Evolutionary conservation across 768 basidiomycete genomes (phyloP).

Genomic region (Leucosporidium creatinivorum): DNA sequence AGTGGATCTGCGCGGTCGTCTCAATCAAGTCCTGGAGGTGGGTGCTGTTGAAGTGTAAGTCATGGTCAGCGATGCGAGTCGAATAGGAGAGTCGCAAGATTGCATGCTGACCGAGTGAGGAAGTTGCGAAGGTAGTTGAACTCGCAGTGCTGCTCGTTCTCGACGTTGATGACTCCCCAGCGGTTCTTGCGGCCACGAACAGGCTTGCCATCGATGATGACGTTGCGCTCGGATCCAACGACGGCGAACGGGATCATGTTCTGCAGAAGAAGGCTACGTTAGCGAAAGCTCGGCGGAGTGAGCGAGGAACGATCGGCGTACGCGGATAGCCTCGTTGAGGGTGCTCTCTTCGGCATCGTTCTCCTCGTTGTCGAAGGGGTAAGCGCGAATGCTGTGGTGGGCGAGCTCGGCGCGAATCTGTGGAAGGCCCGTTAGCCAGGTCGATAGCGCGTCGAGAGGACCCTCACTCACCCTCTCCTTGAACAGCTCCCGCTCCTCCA

Average conservation of each 20-base stretch:
- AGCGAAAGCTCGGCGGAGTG: not conserved
- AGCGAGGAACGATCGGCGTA: conserved; percentile 44
- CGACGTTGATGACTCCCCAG: conserved; percentile 97
- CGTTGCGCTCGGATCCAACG: conserved; percentile 91
- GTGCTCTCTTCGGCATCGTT: conserved; percentile 85
- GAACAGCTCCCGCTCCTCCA: conserved; percentile 86
- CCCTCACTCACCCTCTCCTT: conserved; percentile 66
- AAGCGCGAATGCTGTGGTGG: conserved; percentile 85
- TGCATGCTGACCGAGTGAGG: conserved; percentile 62
- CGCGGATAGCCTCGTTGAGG: conserved; percentile 82
- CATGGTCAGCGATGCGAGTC: not conserved
- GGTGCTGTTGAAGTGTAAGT: conserved; percentile 52
- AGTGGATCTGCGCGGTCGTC: conserved; percentile 97
- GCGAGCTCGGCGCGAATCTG: conserved; percentile 89
- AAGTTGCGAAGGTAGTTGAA: conserved; percentile 97
- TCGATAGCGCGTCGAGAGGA: not conserved
- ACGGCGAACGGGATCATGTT: conserved; percentile 93
- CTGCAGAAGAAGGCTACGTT: conserved; percentile 45
- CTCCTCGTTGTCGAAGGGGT: conserved; percentile 96
- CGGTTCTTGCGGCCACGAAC: conserved; percentile 95
- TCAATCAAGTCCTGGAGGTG: conserved; percentile 98
- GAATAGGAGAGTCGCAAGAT: not conserved
- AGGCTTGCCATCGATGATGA: conserved; percentile 90
- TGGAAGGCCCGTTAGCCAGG: not conserved
- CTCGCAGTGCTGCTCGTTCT: conserved; percentile 94